A percentile compares a stretch with the other conserved stretches of the same genome.
These are phyloP conservation scores for Corymbia citriodora DNA, from an alignment of 441 rosid species.

Conservation along the genomic window DNA sequence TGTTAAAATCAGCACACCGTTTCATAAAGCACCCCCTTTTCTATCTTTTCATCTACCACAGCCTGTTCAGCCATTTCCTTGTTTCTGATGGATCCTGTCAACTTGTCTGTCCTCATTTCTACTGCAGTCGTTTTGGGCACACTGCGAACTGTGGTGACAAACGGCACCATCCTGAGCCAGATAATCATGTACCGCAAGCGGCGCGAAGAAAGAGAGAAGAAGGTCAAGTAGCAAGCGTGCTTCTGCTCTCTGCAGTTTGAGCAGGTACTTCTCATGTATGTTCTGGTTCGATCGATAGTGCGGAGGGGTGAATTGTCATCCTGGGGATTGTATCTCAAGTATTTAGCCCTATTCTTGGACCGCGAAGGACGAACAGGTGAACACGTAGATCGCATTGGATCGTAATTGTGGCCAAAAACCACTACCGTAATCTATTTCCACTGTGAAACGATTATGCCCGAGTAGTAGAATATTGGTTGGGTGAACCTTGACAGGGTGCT, in stretches of 20 bases:
- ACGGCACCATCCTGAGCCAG: constrained; percentile 83
- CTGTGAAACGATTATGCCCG: neutral
- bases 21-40: neutral
- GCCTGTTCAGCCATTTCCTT: neutral
- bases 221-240: constrained; percentile 24
- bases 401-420: neutral
- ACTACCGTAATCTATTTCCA: neutral
- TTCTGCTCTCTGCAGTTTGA: neutral
- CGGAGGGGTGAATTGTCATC: neutral
- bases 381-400: neutral
- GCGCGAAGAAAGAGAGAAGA: constrained; percentile 48
- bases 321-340: neutral
- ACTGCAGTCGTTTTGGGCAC: constrained; percentile 67
- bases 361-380: neutral
- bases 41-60: neutral
- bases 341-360: neutral
- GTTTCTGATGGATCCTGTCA: neutral
- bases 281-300: neutral
- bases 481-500: neutral
- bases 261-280: neutral
- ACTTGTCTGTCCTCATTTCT: constrained; percentile 19
- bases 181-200: constrained; percentile 57
- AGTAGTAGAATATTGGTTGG: neutral
- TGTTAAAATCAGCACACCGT: neutral
- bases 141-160: constrained; percentile 53